Evolutionary conservation across 805 yeast species (phyloP).

Genomic region (Candida methanosorbosa): DNA sequence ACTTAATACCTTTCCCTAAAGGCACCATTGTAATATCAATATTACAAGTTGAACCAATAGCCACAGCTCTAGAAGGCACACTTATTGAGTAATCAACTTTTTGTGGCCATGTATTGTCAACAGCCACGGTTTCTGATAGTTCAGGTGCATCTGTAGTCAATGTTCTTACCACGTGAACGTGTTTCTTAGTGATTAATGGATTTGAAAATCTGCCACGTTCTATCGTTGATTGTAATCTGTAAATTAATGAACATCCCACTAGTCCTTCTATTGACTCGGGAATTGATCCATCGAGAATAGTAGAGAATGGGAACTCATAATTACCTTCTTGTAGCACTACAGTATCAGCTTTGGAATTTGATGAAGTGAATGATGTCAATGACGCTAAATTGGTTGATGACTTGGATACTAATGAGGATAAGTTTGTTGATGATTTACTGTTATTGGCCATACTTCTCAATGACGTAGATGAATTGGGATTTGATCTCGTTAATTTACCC

Average conservation of each 20-base stretch:
- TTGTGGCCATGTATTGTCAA: constrained; percentile 91
- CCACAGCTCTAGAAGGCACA: constrained; percentile 80
- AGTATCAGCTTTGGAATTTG: constrained; percentile 12
- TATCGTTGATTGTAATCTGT: constrained; percentile 67
- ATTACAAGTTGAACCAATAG: constrained; percentile 76
- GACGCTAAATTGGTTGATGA: constrained; percentile 24
- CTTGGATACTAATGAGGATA: constrained; percentile 16
- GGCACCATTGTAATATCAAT: constrained; percentile 71
- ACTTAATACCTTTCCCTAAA: constrained; percentile 63
- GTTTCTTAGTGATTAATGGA: constrained; percentile 58
- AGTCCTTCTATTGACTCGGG: constrained; percentile 89
- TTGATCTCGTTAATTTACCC: constrained; percentile 25
- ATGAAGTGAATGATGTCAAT: constrained; percentile 9
- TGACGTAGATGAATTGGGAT: constrained; percentile 35
- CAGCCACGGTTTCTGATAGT: constrained; percentile 83
- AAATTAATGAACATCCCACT: constrained; percentile 66
- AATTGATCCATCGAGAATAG: constrained; percentile 74
- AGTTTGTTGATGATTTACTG: constrained; percentile 20
- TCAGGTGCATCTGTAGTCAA: constrained; percentile 83
- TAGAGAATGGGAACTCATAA: constrained; percentile 84
- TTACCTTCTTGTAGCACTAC: constrained; percentile 60
- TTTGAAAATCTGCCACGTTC: constrained; percentile 76
- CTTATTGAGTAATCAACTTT: constrained; percentile 86
- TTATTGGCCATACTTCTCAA: constrained; percentile 27
- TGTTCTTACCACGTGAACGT: constrained; percentile 76